Evolutionary conservation across 177 flowering plant genomes (phyloP).

Genomic region (Vitis hybrid): DNA sequence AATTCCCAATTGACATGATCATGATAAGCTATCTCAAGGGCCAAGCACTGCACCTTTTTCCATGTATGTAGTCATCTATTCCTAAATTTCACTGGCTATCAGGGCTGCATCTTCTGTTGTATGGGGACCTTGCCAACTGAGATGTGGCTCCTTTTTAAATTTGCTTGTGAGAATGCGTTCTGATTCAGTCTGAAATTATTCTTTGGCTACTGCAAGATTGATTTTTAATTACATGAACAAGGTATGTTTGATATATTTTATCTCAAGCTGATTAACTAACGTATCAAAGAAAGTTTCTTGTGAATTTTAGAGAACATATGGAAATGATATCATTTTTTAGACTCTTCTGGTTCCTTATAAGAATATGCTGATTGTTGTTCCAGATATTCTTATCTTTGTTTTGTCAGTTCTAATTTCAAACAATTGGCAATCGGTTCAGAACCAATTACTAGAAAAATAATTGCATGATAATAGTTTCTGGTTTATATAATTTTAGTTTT

Average conservation of each 20-base stretch:
- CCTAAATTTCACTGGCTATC: too few species aligned
- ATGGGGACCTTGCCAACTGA: too few species aligned
- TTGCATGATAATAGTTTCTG: slow-evolving; percentile 1
- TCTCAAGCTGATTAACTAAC: neutral
- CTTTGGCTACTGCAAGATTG: neutral
- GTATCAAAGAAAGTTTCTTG: neutral
- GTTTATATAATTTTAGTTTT: neutral
- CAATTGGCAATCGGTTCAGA: neutral
- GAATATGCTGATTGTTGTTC: too few species aligned
- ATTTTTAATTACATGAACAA: neutral
- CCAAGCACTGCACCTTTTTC: too few species aligned
- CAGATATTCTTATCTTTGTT: neutral
- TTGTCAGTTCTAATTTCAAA: neutral
- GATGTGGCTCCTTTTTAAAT: too few species aligned
- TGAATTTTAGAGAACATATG: neutral
- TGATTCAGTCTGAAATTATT: neutral
- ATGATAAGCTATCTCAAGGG: too few species aligned
- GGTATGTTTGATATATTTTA: neutral
- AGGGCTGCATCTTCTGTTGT: too few species aligned
- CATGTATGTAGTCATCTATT: too few species aligned
- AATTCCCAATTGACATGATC: too few species aligned
- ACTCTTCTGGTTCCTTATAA: neutral
- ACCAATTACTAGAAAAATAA: neutral
- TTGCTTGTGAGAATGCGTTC: too few species aligned
- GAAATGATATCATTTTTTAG: neutral